Base-by-base conservation (phyloP, 768 basidiomycete species). In the Leccinum obscurum region DNA sequence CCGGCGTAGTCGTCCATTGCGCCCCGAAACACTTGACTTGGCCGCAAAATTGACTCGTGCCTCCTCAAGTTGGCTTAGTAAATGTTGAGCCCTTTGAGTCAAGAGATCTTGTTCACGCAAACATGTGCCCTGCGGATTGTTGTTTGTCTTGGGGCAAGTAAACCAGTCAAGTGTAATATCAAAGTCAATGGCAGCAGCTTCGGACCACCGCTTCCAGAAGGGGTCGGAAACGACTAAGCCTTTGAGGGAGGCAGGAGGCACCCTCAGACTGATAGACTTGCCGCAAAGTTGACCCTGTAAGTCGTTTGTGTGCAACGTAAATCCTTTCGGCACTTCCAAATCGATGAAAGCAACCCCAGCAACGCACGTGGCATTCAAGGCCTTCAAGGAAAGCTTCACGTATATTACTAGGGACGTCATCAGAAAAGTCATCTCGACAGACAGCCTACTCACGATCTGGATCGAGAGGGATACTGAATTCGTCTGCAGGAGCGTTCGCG, bases 401-500 rank as follows among this genome's bases (percentile, higher is more conserved):
- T 96, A 93, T 0, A 95, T 97, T 35, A 93, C 95, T 96, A 37
- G 53, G 56, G 41, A 64, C 49, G 7, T 57, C 49, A 56, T 66
- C 41, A 59, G 55, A 56, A 49, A 17, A 52, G 53, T 30, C n/a
- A 52, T 34, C 11, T 22, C 30, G 10, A 57, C 13, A 50, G 34
- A 53, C 52, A 24, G 58, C 15, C 11, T 24, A 70, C 85, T 66
- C 65, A 92, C 94, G 82, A 75, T 98, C 96, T 13, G 93, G 91
- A 66, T 90, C 89, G 9, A 81, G 61, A 28, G 81, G 80, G 7
- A 87, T 77, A 32, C 79, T 69, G 66, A 86, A 90, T 50, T 87
- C 87, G 3, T 77, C 69, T 0, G 94, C 89, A 17, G 95, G 93
- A 1, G 93, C 85, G 69, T 98, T 97, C 55, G 87, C 78, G 1